Evolutionary conservation across 2,329 filamentous ascomycete species (phyloP), one percentile per base, ranked within the genome.

Genomic region (Aureobasidium subglaciale): DNA sequence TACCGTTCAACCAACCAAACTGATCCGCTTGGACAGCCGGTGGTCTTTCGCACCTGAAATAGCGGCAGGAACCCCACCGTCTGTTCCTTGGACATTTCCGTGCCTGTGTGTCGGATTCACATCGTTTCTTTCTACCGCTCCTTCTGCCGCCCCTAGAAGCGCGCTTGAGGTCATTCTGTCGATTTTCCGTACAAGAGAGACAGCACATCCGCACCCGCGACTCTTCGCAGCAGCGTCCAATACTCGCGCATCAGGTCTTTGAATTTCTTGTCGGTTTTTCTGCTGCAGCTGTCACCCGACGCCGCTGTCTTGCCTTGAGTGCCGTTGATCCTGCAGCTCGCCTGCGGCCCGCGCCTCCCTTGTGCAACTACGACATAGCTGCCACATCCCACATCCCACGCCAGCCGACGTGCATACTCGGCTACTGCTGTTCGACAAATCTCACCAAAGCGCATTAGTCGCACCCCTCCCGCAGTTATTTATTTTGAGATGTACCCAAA

Each of bases 401-500:
- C 48, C 56, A 41, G 48, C 56, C 38, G 56, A 52, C 41, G 46
- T 57, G 48, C 56, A 54, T 53, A 45, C 50, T 54, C 50, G 50
- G 50, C 38, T 54, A 43, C 38, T 54, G 50, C 38, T 42, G 37
- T 54, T 40, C 35, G 50, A 43, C 29, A 54, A 54, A 54, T 42
- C 49, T 43, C 41, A 49, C 9, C 41, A 20, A 38, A 32, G 54
- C 42, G 54, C 54, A 56, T 56, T 56, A 49, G 54, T 56, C 42
- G 42, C 54, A 16, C 32, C 25, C 16, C 20, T 27, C 40, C 30
- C 48, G 32, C 49, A 24, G 27, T n/a, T 54, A 41, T 55, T 53
- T 49, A 56, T 40, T 56, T 34, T 34, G 25, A 46, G 13, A 60
- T 59, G 62, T 63, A 63, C 58, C 60, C 60, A 37, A 58, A 60